A percentile compares a stretch with the other conserved stretches of the same genome.
These are phyloP conservation scores for Neoarthrinium moseri DNA, from an alignment of 2,329 filamentous ascomycete genomes.

Conservation along the genomic window DNA sequence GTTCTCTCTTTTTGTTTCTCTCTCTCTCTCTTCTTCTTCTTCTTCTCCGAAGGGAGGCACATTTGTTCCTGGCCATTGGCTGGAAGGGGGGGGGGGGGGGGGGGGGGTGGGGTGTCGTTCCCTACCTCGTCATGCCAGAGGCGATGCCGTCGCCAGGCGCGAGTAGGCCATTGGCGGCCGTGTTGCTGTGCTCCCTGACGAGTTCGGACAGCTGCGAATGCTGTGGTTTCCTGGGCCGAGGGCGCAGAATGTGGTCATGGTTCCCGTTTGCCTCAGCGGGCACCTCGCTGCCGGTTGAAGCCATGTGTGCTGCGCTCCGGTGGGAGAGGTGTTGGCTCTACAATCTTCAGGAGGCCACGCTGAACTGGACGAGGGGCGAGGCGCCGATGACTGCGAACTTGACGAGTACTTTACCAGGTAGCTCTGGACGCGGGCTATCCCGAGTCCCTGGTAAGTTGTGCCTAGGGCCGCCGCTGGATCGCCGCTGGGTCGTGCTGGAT, in stretches of 20 bases:
- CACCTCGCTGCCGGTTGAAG: constrained; percentile 12
- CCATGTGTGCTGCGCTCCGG: constrained; percentile 8
- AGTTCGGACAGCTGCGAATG: constrained; percentile 46
- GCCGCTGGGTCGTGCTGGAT: no score
- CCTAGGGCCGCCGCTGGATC: no score
- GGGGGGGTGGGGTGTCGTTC: neutral
- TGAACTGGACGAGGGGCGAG: no score
- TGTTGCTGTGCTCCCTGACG: constrained; percentile 39
- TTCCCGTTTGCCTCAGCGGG: constrained; percentile 19
- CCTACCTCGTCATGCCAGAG: constrained; percentile 47
- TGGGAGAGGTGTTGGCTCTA: no score
- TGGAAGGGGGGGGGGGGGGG: neutral
- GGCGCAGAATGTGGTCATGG: constrained; percentile 45
- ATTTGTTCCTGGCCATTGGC: neutral
- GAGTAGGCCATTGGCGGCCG: constrained; percentile 34
- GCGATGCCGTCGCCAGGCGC: constrained; percentile 32
- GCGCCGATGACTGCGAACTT: no score
- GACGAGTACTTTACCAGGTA: no score
- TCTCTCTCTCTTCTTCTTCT: neutral
- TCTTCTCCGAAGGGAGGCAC: neutral
- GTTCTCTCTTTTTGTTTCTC: constrained; percentile 7
- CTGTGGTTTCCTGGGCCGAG: constrained; percentile 48
- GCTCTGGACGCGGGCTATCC: no score
- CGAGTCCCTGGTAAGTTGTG: no score
- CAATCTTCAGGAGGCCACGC: no score